These are phyloP conservation scores for Pontederia paniculata DNA, from an alignment of 176 grass and related monocot species.

Conservation along the genomic window DNA sequence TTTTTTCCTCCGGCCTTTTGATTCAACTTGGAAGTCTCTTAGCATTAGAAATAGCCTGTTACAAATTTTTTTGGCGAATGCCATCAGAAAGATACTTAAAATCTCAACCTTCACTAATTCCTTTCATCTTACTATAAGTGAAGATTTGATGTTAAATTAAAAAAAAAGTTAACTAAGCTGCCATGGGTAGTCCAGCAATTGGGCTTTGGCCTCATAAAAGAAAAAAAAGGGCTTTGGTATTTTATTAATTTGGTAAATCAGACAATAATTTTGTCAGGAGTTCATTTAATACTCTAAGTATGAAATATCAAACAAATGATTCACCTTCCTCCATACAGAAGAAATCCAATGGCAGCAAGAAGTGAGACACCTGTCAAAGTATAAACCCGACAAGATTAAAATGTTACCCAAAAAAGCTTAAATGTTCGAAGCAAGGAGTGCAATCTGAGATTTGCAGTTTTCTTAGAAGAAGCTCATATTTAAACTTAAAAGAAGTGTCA, in stretches of 20 bases:
- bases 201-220: too few species aligned
- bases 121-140: too few species aligned
- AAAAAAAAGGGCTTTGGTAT: neutral
- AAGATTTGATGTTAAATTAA: too few species aligned
- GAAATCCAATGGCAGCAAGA: neutral
- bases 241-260: neutral
- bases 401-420: neutral
- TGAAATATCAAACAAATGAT: neutral
- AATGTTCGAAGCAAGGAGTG: too few species aligned
- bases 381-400: neutral
- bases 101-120: neutral
- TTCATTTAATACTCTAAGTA: too few species aligned
- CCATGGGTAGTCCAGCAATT: too few species aligned
- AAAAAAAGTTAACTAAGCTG: too few species aligned
- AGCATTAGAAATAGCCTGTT: conserved; percentile 69
- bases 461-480: neutral
- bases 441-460: neutral
- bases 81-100: neutral
- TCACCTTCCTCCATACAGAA: conserved; percentile 6
- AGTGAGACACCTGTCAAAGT: conserved; percentile 2
- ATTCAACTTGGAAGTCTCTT: conserved; percentile 67
- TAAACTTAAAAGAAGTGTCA: neutral
- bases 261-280: neutral
- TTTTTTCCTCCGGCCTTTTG: conserved; percentile 68
- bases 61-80: too few species aligned